Conservation (phyloP, 169 alveolate species). For the Eimeria zaria region DNA sequence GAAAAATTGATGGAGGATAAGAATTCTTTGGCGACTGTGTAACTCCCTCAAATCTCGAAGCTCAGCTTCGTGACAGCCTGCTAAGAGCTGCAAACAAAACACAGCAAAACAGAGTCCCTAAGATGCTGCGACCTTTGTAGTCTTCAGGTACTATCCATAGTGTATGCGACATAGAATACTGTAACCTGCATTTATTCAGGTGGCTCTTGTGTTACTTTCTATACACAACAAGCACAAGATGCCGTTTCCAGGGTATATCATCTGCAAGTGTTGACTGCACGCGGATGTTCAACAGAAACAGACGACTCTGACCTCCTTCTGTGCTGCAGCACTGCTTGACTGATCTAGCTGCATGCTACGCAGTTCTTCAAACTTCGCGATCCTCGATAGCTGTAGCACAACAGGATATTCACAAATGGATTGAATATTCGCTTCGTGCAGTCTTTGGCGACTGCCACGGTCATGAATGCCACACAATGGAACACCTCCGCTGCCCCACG, state of each 20-base stretch:
- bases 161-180: background rate
- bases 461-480: background rate
- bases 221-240: background rate
- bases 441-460: background rate
- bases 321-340: conserved; percentile 11
- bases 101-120: background rate
- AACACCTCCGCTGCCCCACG: background rate
- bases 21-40: conserved; percentile 41
- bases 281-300: background rate
- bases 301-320: conserved; percentile 15
- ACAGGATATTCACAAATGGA: background rate
- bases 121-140: background rate
- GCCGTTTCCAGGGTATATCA: background rate
- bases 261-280: background rate
- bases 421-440: background rate
- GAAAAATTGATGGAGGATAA: background rate
- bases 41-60: conserved; percentile 23
- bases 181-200: background rate
- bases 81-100: background rate
- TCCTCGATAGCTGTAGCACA: conserved; percentile 30
- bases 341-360: conserved; percentile 47
- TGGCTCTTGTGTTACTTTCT: background rate
- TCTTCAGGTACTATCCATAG: background rate
- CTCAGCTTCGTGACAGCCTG: conserved; percentile 50
- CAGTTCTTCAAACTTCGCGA: conserved; percentile 32